These are phyloP conservation scores for Aspergillus fijiensis DNA, from an alignment of 2,329 filamentous ascomycete species.

Conservation along the genomic window DNA sequence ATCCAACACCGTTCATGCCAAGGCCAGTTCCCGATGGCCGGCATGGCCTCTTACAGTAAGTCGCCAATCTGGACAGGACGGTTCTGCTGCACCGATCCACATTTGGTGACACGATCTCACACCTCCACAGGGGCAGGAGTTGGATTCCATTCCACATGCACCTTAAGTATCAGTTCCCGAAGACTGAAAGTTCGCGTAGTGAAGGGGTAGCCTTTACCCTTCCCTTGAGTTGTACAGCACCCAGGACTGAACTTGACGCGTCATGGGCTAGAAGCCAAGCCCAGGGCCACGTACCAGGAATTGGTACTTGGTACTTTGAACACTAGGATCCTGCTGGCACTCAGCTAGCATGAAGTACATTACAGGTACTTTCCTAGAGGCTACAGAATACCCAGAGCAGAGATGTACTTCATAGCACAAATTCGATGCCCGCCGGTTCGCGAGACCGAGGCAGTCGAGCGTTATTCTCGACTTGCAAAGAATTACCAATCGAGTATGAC, in stretches of 20 bases:
- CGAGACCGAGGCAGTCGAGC: background rate
- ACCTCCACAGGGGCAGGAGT: background rate
- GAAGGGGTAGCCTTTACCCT: too few relatives aligned
- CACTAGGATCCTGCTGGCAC: background rate
- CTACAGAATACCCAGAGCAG: background rate
- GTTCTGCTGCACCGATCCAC: background rate
- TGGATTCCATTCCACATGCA: background rate
- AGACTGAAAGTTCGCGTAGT: background rate
- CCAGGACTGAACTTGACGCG: too few relatives aligned
- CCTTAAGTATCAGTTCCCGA: background rate
- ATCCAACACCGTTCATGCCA: background rate
- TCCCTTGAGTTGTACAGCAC: too few relatives aligned
- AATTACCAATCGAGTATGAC: background rate
- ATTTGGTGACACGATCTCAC: background rate
- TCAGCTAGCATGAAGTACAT: background rate
- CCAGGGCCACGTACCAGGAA: background rate
- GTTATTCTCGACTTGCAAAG: background rate
- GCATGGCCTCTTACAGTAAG: background rate
- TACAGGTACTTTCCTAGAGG: background rate
- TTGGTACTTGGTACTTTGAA: background rate
- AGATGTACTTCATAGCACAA: background rate
- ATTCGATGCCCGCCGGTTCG: background rate
- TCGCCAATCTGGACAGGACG: background rate
- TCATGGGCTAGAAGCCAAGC: background rate
- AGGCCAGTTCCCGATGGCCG: background rate